These are phyloP conservation scores for Lipomyces sp. DNA, from an alignment of 805 yeast genomes.

Conservation along the genomic window DNA sequence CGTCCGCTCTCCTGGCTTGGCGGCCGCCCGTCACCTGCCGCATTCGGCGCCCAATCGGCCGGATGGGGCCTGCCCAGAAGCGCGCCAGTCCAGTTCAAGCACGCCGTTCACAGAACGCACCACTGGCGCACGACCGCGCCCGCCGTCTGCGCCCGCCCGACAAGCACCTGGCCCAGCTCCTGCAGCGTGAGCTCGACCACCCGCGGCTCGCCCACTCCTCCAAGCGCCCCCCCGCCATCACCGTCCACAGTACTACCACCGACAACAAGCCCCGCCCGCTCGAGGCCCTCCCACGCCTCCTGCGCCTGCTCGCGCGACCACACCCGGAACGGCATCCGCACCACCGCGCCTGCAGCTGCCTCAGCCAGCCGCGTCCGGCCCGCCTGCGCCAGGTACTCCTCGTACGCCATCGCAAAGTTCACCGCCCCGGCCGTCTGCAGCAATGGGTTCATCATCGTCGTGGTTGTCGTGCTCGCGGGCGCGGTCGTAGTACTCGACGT, in stretches of 20 bases:
- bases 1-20: too few species aligned
- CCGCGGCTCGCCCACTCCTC: slow-evolving; percentile 8
- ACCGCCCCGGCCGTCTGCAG: slow-evolving; percentile 47
- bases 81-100: too few species aligned
- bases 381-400: slow-evolving; percentile 54
- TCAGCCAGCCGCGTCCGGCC: slow-evolving; percentile 26
- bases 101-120: slow-evolving; percentile 1
- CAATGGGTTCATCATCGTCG: not conserved
- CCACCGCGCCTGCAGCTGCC: slow-evolving; percentile 48
- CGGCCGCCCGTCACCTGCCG: too few species aligned
- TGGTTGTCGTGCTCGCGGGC: slow-evolving; percentile 37
- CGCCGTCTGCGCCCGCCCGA: not conserved
- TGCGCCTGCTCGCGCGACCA: slow-evolving; percentile 62
- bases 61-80: too few species aligned
- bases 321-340: slow-evolving; percentile 41
- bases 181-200: slow-evolving; percentile 11
- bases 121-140: slow-evolving; percentile 14
- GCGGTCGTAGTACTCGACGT: not conserved
- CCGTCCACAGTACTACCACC: not conserved
- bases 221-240: slow-evolving; percentile 7
- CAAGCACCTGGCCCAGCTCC: slow-evolving; percentile 2
- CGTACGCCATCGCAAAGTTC: slow-evolving; percentile 72
- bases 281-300: slow-evolving; percentile 71
- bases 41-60: too few species aligned
- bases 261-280: slow-evolving; percentile 50